Evolutionary conservation across 2,329 filamentous ascomycete species (phyloP), one percentile per base, ranked within the genome.

Genomic region (Trichoderma arundinaceum): DNA sequence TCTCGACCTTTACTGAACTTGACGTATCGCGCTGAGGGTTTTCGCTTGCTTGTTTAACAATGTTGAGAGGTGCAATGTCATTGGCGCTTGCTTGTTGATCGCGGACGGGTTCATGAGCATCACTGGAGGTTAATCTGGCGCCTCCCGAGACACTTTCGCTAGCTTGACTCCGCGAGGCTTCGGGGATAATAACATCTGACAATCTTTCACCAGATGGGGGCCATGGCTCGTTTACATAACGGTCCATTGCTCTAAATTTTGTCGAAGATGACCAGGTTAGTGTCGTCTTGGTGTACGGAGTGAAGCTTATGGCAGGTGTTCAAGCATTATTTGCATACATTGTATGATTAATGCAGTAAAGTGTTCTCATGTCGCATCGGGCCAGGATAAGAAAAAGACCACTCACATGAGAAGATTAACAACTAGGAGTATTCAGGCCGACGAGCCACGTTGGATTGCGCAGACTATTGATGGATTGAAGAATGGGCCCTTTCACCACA

Each of bases 201-300:
- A 38, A 15, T 8, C 38, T 52, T 53, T 15, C 28, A 15, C 38
- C 17, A 33, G 48, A 12, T n/a, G n/a, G 41, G 10, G 48, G 59
- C 48, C 59, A 62, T 28, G 59, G 48, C n/a, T 62, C 48, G n/a
- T 62, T 32, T 9, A 4, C 38, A 33, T n/a, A n/a, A 19, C 1
- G 0, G 38, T 41, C 10, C 58, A 61, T 60, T n/a, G 4, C n/a
- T 12, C 44, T 51, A 19, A 15, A 10, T 22, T 4, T 13, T 41
- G 41, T 28, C 22, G 22, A 28, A 28, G 22, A 28, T 28, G 22
- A 28, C 22, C 4, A 28, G 22, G 22, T 28, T 4, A 28, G 22
- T 28, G 4, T 28, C 22, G 22, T 28, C 22, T 28, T 28, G 22
- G 22, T 28, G 22, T 28, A 28, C 4, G 22, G 22, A 28, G 22